phyloP scores from a whole-genome alignment of 176 grass and related monocot genomes.

The Panicum miliaceum region DNA sequence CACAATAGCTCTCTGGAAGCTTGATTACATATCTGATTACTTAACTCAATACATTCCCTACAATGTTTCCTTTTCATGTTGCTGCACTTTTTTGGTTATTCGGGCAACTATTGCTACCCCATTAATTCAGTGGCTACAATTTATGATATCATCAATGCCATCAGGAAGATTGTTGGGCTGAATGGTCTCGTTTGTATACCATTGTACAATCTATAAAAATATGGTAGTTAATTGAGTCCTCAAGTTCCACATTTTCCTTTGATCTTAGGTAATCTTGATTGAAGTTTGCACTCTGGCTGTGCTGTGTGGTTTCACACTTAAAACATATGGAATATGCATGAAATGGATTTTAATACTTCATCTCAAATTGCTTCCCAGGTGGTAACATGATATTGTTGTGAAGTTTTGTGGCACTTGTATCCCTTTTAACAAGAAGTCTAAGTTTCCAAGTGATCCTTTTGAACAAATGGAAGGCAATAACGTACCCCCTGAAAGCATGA shows the following conservation, averaged over 20 bases:
- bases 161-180: not conserved
- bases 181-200: not conserved
- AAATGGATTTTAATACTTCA: constrained; percentile 22
- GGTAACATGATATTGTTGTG: not conserved
- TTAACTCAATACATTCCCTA: not conserved
- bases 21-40: not conserved
- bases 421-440: constrained; percentile 17
- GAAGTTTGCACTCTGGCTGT: not conserved
- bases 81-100: not conserved
- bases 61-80: not conserved
- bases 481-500: constrained; percentile 46
- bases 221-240: constrained; percentile 8
- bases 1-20: not conserved
- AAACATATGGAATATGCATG: not conserved
- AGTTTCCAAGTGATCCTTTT: constrained; percentile 8
- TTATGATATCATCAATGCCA: not conserved
- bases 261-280: not conserved
- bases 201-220: not conserved
- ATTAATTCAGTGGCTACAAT: not conserved
- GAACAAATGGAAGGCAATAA: constrained; percentile 75
- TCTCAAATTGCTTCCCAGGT: constrained; percentile 40
- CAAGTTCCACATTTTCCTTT: not conserved
- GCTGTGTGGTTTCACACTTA: not conserved
- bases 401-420: constrained; percentile 4
- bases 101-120: not conserved